phyloP scores from a whole-genome alignment of 2,329 filamentous ascomycete genomes.

The Botryotinia globosa region DNA sequence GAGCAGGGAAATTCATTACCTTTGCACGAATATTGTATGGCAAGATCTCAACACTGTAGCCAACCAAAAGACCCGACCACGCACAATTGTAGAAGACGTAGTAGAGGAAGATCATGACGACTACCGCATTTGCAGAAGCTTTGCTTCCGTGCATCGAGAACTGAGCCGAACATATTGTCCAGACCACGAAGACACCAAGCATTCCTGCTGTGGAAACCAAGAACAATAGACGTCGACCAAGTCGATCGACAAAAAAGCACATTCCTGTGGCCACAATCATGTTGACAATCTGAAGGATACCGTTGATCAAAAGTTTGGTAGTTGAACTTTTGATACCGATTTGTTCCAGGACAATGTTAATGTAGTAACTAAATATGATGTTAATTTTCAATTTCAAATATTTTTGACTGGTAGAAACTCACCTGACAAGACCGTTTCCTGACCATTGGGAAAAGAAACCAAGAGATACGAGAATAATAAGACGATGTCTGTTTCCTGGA shows the following conservation, averaged over 20 bases:
- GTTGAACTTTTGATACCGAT: constrained; percentile 41
- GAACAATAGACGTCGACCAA: constrained; percentile 34
- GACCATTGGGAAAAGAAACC: constrained; percentile 59
- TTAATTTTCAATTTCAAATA: neutral
- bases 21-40: constrained; percentile 38
- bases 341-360: constrained; percentile 40
- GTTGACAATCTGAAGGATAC: constrained; percentile 29
- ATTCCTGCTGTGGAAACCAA: constrained; percentile 31
- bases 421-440: constrained; percentile 48
- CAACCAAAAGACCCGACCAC: constrained; percentile 33
- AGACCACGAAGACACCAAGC: constrained; percentile 37
- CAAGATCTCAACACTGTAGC: constrained; percentile 34
- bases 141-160: constrained; percentile 24
- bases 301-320: constrained; percentile 42
- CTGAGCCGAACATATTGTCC: constrained; percentile 33
- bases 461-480: constrained; percentile 52
- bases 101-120: constrained; percentile 51
- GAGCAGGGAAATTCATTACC: constrained; percentile 25
- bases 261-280: constrained; percentile 32
- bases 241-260: constrained; percentile 36
- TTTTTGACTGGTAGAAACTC: neutral
- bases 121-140: constrained; percentile 32
- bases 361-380: constrained; percentile 34
- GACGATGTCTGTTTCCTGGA: constrained; percentile 52
- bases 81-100: constrained; percentile 44